Conservation (phyloP, 1,284 basidiomycete species). For the Ceratobasidium sp. region DNA sequence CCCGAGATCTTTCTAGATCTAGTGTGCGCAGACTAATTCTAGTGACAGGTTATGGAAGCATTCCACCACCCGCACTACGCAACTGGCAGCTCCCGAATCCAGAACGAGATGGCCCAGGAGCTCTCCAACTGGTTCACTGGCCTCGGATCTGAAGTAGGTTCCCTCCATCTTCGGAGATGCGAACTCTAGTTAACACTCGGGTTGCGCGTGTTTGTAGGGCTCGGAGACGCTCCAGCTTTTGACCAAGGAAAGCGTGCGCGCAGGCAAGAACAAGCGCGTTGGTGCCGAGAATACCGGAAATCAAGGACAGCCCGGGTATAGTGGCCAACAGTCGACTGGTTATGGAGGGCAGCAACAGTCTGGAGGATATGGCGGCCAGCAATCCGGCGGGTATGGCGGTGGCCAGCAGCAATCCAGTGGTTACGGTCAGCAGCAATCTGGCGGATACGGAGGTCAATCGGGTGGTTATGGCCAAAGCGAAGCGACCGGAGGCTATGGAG, state of each 20-base stretch:
- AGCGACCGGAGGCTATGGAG: constrained; percentile 23
- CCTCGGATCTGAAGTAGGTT: constrained; percentile 64
- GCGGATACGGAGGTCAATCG: constrained; percentile 33
- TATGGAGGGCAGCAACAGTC: constrained; percentile 18
- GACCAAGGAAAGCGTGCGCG: constrained; percentile 49
- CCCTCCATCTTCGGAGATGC: constrained; percentile 2
- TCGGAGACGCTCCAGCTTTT: constrained; percentile 19
- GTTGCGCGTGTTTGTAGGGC: not conserved
- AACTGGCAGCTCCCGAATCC: constrained; percentile 66
- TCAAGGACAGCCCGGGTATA: not conserved
- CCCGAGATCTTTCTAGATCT: not conserved
- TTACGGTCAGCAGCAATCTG: constrained; percentile 32
- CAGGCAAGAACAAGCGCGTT: constrained; percentile 57
- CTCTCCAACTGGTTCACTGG: constrained; percentile 69
- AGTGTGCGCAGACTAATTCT: not conserved
- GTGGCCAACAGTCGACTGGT: not conserved
- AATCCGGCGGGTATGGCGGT: constrained; percentile 32
- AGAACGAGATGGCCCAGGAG: constrained; percentile 70
- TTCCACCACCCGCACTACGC: constrained; percentile 78
- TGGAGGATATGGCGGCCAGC: constrained; percentile 31
- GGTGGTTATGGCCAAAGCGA: constrained; percentile 29
- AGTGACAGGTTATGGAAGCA: constrained; percentile 65
- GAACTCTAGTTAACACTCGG: not conserved
- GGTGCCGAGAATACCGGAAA: constrained; percentile 52
- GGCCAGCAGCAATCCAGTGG: constrained; percentile 25